Evolutionary conservation across 805 yeast species (phyloP).

Genomic region (Brettanomyces sp.): DNA sequence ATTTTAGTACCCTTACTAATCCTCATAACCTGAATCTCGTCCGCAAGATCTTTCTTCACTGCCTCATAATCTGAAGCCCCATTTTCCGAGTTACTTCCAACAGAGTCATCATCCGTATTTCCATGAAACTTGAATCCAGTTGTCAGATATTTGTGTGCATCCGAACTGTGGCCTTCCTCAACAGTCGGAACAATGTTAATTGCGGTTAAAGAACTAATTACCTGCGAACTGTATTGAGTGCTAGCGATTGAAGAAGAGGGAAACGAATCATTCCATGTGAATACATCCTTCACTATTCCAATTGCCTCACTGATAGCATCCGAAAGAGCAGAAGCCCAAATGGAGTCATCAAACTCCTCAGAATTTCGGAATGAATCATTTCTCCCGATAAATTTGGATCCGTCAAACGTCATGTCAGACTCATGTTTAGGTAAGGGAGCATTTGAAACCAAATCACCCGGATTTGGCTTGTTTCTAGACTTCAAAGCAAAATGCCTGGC

Average conservation of each 20-base stretch:
- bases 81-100: slow-evolving; percentile 13
- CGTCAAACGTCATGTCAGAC: not conserved
- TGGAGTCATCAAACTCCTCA: slow-evolving; percentile 65
- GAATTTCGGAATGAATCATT: slow-evolving; percentile 30
- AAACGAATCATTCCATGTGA: slow-evolving; percentile 6
- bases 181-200: slow-evolving; percentile 1
- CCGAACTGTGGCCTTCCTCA: not conserved
- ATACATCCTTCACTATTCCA: slow-evolving; percentile 42
- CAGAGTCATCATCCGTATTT: slow-evolving; percentile 1
- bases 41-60: slow-evolving; percentile 51
- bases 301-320: slow-evolving; percentile 62
- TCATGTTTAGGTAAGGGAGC: slow-evolving; percentile 45
- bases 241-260: slow-evolving; percentile 12
- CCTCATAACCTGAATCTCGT: slow-evolving; percentile 46
- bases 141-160: slow-evolving; percentile 18
- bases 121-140: slow-evolving; percentile 5
- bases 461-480: slow-evolving; percentile 53
- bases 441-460: slow-evolving; percentile 78
- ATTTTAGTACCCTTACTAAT: slow-evolving; percentile 45
- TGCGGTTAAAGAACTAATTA: slow-evolving; percentile 6
- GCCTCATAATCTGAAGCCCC: slow-evolving; percentile 32
- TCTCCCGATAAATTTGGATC: slow-evolving; percentile 11
- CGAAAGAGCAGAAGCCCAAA: slow-evolving; percentile 52
- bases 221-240: slow-evolving; percentile 12
- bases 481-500: slow-evolving; percentile 37